A percentile compares a stretch with the other conserved stretches of the same genome.
Conservation (phyloP, 2,329 filamentous ascomycete species). For the Penicillium sumatraense region DNA sequence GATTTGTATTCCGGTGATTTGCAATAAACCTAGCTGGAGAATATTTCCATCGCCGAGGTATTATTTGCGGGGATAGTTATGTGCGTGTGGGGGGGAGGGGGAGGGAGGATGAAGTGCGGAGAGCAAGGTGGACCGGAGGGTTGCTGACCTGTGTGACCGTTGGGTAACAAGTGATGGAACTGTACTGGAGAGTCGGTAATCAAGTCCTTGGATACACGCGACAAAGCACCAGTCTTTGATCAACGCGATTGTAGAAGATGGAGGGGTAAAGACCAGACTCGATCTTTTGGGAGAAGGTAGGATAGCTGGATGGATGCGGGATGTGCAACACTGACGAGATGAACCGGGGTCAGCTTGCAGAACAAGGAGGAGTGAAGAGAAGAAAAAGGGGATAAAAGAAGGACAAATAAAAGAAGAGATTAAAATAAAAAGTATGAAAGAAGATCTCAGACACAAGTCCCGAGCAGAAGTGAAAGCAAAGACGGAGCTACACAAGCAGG, state of each 20-base stretch:
- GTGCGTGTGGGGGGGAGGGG: background rate
- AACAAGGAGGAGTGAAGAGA: background rate
- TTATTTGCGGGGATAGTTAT: constrained; percentile 2
- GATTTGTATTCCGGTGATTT: background rate
- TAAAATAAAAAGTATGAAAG: constrained; percentile 1
- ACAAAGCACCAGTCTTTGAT: constrained; percentile 26
- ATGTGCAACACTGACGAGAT: constrained; percentile 18
- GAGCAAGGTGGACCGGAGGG: background rate
- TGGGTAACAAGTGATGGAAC: background rate
- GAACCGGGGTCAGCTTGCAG: constrained; percentile 1
- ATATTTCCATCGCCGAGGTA: background rate
- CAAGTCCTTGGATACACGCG: constrained; percentile 6
- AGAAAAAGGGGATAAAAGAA: background rate
- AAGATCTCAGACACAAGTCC: background rate
- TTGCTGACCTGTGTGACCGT: constrained; percentile 17
- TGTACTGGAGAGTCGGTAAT: constrained; percentile 9
- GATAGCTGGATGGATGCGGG: constrained; percentile 12
- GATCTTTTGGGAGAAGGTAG: constrained; percentile 14
- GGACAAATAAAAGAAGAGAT: background rate
- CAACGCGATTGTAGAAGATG: constrained; percentile 11
- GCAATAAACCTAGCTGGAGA: background rate
- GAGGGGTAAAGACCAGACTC: constrained; percentile 5
- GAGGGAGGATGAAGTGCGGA: background rate
- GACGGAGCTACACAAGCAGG: constrained; percentile 4
- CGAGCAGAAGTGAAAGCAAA: background rate